Evolutionary conservation across 2,329 filamentous ascomycete species (phyloP), one percentile per base, ranked within the genome.

Genomic region (Colletotrichum sp.): DNA sequence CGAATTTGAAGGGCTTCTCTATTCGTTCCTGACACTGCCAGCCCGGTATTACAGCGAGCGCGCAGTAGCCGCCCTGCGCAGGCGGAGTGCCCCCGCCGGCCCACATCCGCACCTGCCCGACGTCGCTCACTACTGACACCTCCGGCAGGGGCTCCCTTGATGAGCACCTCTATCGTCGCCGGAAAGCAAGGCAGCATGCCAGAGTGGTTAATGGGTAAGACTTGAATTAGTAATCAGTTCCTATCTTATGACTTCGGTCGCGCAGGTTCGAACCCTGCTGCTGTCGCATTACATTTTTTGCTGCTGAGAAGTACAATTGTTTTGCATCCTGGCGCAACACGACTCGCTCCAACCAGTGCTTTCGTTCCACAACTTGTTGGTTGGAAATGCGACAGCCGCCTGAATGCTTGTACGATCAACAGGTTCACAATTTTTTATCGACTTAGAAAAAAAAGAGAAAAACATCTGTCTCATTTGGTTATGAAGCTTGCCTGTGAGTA

Each of bases 201-300:
- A 71, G 74, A 76, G 74, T 76, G 74, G 74, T 76, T 73, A 76
- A 76, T 71, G 59, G 39, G 74, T 68, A 36, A 76, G 74, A 76
- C 74, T 76, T 76, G 74, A 76, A 76, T 64, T 30, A 26, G 8
- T 48, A 12, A 43, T 6, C 39, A 28, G 24, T 57, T 63, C 63
- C 26, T 73, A 76, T 76, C 74, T 76, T 36, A 68, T 76, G 65
- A 34, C 70, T 76, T 76, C 74, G 74, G 70, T 34, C 65, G 70
- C 74, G 74, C 66, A 76, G 74, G 74, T 76, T 76, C 74, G 74
- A 76, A 76, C 74, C 74, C 74, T 76, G 74, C 74, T 76, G 74
- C 71, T 76, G 74, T 76, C 74, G 74, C 36, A 39, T 8, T 2
- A 18, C 14, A 18, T 36, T 13, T 52, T 52, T 52, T 52, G 6